These are phyloP conservation scores for Apophysomyces variabilis DNA, from an alignment of 371 early-diverging fungal species.

Conservation along the genomic window DNA sequence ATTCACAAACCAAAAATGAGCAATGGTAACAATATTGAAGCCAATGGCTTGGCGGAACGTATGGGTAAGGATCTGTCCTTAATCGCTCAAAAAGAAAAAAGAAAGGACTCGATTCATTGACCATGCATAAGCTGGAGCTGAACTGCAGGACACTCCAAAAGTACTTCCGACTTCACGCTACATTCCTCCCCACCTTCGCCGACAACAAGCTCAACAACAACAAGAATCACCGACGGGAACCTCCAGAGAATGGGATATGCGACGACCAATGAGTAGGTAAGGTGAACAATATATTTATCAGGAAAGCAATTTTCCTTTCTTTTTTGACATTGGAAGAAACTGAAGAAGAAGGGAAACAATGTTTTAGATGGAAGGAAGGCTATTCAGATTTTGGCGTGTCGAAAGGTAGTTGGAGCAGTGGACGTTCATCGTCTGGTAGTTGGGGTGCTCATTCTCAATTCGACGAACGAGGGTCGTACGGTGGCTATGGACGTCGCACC, in stretches of 20 bases:
- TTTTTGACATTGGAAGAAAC: too few species aligned
- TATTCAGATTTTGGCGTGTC: constrained; percentile 29
- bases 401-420: constrained; percentile 46
- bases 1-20: constrained; percentile 34
- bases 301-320: constrained; percentile 15
- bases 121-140: not conserved
- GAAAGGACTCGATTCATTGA: not conserved
- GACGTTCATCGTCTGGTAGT: constrained; percentile 28
- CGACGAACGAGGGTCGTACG: constrained; percentile 46
- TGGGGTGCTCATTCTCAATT: constrained; percentile 35
- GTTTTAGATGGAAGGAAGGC: constrained; percentile 23
- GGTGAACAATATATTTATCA: not conserved
- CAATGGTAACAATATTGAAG: constrained; percentile 50
- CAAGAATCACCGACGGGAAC: constrained; percentile 1
- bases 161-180: constrained; percentile 20
- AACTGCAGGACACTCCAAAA: not conserved
- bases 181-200: constrained; percentile 40
- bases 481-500: constrained; percentile 46
- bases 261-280: not conserved
- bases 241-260: constrained; percentile 19
- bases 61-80: constrained; percentile 43
- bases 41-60: constrained; percentile 58
- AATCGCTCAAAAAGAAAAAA: not conserved
- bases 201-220: not conserved
- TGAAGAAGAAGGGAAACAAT: not conserved